These are phyloP conservation scores for Ceratobasidium papillatum DNA, from an alignment of 1,284 basidiomycete genomes.

Conservation along the genomic window DNA sequence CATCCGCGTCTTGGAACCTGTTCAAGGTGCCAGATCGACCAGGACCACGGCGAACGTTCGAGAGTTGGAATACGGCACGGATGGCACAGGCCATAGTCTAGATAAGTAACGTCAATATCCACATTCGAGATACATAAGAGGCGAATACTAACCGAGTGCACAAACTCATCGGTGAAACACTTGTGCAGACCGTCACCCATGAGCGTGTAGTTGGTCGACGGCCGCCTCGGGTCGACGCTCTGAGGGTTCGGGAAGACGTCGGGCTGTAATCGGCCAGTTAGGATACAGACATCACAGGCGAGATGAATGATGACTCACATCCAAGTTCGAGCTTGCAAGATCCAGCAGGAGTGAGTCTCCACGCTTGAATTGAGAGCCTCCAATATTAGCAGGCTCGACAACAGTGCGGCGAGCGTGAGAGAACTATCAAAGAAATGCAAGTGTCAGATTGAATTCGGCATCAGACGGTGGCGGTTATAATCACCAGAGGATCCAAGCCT, in stretches of 20 bases:
- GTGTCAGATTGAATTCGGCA: neutral
- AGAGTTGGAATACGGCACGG: constrained; percentile 60
- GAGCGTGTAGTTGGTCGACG: constrained; percentile 61
- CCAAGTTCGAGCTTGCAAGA: constrained; percentile 9
- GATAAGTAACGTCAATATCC: constrained; percentile 1
- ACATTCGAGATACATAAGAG: neutral
- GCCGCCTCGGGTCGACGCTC: constrained; percentile 59
- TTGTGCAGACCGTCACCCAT: constrained; percentile 63
- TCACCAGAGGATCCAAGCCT: constrained; percentile 64
- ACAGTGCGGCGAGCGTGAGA: constrained; percentile 43
- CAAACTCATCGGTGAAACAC: constrained; percentile 63
- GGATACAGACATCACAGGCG: constrained; percentile 43
- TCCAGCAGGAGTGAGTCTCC: constrained; percentile 22
- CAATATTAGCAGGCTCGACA: constrained; percentile 58
- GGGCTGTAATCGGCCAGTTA: constrained; percentile 53
- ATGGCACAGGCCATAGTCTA: constrained; percentile 60
- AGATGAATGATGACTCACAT: constrained; percentile 1
- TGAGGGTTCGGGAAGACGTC: constrained; percentile 62
- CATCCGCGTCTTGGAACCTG: constrained; percentile 51
- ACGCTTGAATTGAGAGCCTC: neutral
- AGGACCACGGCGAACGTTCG: constrained; percentile 62
- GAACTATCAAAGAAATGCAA: constrained; percentile 15
- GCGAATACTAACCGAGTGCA: constrained; percentile 35
- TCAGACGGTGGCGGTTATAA: constrained; percentile 49
- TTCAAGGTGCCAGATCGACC: constrained; percentile 63